phyloP scores from a whole-genome alignment of 257 asterid genomes.

The Apocynum venetum region DNA sequence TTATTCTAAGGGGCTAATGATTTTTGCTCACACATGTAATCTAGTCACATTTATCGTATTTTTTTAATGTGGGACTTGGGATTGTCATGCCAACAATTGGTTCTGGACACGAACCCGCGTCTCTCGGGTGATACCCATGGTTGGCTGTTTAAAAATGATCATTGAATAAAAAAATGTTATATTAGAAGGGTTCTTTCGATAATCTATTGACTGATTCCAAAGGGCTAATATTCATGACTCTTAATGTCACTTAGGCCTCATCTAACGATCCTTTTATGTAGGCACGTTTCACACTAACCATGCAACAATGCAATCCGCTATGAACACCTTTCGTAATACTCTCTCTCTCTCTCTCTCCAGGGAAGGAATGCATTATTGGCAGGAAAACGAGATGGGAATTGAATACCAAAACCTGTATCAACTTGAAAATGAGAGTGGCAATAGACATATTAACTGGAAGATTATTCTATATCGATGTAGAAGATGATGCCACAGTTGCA shows the following conservation, averaged over 20 bases:
- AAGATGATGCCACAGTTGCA: constrained; percentile 40
- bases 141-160: no score
- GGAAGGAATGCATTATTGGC: neutral
- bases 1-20: no score
- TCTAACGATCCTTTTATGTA: constrained; percentile 17
- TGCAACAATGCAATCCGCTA: constrained; percentile 27
- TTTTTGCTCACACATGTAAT: no score
- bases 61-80: no score
- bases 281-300: constrained; percentile 27
- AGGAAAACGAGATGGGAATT: neutral
- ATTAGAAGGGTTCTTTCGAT: no score
- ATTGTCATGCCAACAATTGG: no score
- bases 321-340: constrained; percentile 22
- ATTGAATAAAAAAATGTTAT: no score
- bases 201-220: constrained; percentile 11
- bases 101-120: no score
- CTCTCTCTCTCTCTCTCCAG: neutral
- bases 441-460: constrained; percentile 59
- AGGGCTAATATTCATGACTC: neutral
- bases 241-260: constrained; percentile 3
- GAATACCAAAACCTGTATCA: neutral
- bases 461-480: constrained; percentile 41
- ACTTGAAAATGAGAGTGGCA: constrained; percentile 41
- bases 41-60: no score
- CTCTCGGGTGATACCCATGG: no score